Percentiles rank a stretch among this genome's conserved stretches.
These are phyloP conservation scores for Microsporum ferrugineum DNA, from an alignment of 2,329 filamentous ascomycete species.

Conservation along the genomic window DNA sequence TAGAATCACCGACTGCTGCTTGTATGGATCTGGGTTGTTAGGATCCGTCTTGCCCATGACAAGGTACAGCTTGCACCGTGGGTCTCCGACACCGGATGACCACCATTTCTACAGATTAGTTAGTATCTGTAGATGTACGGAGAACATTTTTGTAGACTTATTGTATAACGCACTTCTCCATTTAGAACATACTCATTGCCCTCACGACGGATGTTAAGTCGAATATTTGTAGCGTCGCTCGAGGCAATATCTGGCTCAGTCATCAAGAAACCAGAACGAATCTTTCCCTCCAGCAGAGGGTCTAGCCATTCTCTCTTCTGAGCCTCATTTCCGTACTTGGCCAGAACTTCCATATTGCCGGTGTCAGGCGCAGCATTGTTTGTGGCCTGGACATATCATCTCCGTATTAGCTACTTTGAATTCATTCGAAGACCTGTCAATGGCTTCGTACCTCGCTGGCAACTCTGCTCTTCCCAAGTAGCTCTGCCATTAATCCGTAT, in stretches of 20 bases:
- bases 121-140: not conserved
- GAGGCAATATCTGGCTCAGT: slow-evolving; percentile 82
- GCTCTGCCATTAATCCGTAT: slow-evolving; percentile 96
- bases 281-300: slow-evolving; percentile 71
- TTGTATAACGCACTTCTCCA: slow-evolving; percentile 50
- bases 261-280: slow-evolving; percentile 86
- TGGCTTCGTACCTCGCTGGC: slow-evolving; percentile 53
- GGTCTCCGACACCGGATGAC: slow-evolving; percentile 91
- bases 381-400: slow-evolving; percentile 44
- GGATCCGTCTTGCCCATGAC: slow-evolving; percentile 91
- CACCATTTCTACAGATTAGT: slow-evolving; percentile 72
- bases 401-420: not conserved
- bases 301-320: slow-evolving; percentile 78
- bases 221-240: slow-evolving; percentile 86
- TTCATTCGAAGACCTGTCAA: slow-evolving; percentile 16
- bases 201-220: slow-evolving; percentile 68
- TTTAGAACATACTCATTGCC: slow-evolving; percentile 87
- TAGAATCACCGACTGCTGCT: slow-evolving; percentile 84
- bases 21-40: slow-evolving; percentile 63
- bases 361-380: slow-evolving; percentile 89
- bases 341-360: slow-evolving; percentile 89
- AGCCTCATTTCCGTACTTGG: slow-evolving; percentile 75
- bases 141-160: slow-evolving; percentile 10
- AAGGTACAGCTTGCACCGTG: slow-evolving; percentile 82
- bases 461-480: slow-evolving; percentile 71